Conservation (phyloP, 2,329 filamentous ascomycete species). For the Huntiella decipiens region DNA sequence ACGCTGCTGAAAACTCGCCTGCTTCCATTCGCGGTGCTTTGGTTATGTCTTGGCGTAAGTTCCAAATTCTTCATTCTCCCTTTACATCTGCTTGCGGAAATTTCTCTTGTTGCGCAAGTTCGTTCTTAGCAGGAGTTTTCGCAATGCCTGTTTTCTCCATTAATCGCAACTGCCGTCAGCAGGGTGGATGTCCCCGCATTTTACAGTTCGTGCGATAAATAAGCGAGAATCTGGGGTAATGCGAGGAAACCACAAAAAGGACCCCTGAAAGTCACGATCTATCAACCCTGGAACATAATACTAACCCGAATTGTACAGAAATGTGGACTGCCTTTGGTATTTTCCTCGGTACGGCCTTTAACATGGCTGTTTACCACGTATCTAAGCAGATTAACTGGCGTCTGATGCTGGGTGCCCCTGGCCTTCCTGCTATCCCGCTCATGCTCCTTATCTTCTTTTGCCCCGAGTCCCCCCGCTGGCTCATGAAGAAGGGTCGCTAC, state of each 20-base stretch:
- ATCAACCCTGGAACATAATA: background rate
- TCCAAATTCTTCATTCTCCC: background rate
- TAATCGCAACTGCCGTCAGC: background rate
- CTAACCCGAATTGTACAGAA: conserved; percentile 14
- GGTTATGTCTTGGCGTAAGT: conserved; percentile 32
- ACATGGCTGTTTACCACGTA: conserved; percentile 41
- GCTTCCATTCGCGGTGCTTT: conserved; percentile 32
- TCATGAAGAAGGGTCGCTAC: conserved; percentile 40
- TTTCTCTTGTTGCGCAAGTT: background rate
- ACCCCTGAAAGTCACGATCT: too few relatives aligned
- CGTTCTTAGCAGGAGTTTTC: conserved; percentile 15
- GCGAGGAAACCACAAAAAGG: too few relatives aligned
- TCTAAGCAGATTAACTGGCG: conserved; percentile 39
- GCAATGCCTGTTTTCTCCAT: background rate
- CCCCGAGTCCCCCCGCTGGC: conserved; percentile 47
- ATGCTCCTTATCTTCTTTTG: conserved; percentile 38
- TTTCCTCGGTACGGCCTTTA: conserved; percentile 46
- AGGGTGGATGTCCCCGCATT: background rate
- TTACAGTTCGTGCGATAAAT: background rate
- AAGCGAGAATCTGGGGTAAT: too few relatives aligned
- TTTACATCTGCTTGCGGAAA: background rate
- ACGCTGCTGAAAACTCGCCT: conserved; percentile 32
- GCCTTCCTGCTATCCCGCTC: conserved; percentile 44
- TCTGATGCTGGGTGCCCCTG: conserved; percentile 38
- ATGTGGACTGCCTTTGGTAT: conserved; percentile 38